Evolutionary conservation across 176 grass and related monocot genomes (phyloP).

Genomic region (Panicum miliaceum): DNA sequence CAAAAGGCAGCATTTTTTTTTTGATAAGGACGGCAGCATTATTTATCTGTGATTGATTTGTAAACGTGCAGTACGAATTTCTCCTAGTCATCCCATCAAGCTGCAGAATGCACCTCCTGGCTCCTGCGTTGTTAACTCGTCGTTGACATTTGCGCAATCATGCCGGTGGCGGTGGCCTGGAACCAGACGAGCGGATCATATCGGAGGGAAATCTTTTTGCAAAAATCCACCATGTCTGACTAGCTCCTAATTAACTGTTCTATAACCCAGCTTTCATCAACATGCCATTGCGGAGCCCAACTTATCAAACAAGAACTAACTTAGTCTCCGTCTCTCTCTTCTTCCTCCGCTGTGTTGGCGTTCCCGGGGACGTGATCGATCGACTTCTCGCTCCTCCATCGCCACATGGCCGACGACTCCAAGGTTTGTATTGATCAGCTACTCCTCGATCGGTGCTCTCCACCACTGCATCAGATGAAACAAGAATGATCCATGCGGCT

Average conservation of each 20-base stretch:
- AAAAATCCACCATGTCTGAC: not conserved
- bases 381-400: not conserved
- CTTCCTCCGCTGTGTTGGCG: not conserved
- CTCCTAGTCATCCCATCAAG: not conserved
- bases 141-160: conserved; percentile 31
- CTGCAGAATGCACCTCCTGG: not conserved
- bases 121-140: no score
- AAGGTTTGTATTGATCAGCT: not conserved
- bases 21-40: no score
- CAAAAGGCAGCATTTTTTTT: no score
- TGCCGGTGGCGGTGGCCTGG: not conserved
- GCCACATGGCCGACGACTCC: conserved; percentile 7
- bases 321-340: not conserved
- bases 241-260: not conserved
- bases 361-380: not conserved
- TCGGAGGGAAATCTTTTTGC: not conserved
- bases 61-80: not conserved
- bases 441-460: not conserved
- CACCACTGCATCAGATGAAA: not conserved
- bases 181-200: conserved; percentile 2
- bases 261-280: conserved; percentile 5
- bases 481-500: not conserved
- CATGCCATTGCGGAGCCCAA: not conserved
- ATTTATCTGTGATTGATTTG: no score
- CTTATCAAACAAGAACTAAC: not conserved